Conservation (phyloP, 805 yeast species). For the Metschnikowia peoriensis region DNA sequence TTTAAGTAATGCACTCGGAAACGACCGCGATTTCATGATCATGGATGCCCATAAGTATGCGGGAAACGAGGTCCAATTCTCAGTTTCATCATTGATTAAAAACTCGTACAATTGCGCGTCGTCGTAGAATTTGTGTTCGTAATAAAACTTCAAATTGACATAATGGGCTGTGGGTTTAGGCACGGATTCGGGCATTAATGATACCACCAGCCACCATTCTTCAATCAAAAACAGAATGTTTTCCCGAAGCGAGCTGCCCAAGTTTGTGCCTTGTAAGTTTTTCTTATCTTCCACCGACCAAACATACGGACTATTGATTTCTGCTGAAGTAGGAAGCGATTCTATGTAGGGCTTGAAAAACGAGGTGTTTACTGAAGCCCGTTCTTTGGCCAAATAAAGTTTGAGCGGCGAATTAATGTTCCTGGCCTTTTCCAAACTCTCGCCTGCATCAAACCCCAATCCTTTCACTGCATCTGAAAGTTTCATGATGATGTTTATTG, state of each 20-base stretch:
- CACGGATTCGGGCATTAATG: conserved; percentile 28
- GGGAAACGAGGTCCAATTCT: conserved; percentile 62
- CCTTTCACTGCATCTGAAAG: conserved; percentile 25
- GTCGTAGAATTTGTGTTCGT: conserved; percentile 39
- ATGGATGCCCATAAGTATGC: conserved; percentile 74
- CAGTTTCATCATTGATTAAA: conserved; percentile 17
- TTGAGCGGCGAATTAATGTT: conserved; percentile 34
- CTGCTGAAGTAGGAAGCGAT: conserved; percentile 35
- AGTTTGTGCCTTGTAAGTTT: conserved; percentile 65
- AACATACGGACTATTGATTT: conserved; percentile 60
- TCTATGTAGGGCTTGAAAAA: conserved; percentile 29
- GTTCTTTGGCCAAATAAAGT: conserved; percentile 33
- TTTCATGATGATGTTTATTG: conserved; percentile 16
- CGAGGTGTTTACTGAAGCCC: conserved; percentile 18
- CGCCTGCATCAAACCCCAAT: conserved; percentile 15
- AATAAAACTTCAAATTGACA: conserved; percentile 42
- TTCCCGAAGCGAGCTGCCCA: conserved; percentile 53
- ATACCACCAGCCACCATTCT: conserved; percentile 56
- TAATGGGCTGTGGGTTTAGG: conserved; percentile 35
- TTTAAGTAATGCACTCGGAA: conserved; percentile 65
- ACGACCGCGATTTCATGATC: conserved; percentile 74
- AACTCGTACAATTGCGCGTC: conserved; percentile 36
- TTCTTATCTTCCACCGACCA: conserved; percentile 57
- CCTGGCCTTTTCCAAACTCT: conserved; percentile 14
- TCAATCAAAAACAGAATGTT: conserved; percentile 46